Conservation (phyloP, 2,329 filamentous ascomycete genomes). For the Arthrocladium fulminans region DNA sequence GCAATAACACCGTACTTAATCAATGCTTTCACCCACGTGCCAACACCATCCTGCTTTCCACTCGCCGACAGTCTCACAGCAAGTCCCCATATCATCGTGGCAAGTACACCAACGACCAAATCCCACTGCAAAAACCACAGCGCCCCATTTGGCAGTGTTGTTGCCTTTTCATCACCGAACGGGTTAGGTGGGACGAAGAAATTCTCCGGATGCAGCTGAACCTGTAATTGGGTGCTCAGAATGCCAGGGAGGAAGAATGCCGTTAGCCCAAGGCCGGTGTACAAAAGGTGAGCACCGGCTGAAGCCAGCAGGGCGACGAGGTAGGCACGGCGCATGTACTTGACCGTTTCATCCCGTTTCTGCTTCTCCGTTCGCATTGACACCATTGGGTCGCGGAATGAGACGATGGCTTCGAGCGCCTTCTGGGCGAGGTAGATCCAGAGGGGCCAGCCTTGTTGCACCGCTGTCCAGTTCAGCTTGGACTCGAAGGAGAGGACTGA, state of each 20-base stretch:
- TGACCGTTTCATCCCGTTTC: slow-evolving; percentile 24
- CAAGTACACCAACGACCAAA: slow-evolving; percentile 34
- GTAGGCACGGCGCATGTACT: slow-evolving; percentile 33
- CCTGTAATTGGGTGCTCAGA: slow-evolving; percentile 27
- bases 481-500: slow-evolving; percentile 30
- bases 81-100: slow-evolving; percentile 39
- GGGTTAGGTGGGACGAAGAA: slow-evolving; percentile 34
- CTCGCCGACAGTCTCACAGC: slow-evolving; percentile 29
- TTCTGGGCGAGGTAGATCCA: slow-evolving; percentile 36
- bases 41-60: slow-evolving; percentile 22
- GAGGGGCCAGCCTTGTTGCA: slow-evolving; percentile 45
- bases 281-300: slow-evolving; percentile 33
- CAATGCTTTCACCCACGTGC: slow-evolving; percentile 24
- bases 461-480: slow-evolving; percentile 41
- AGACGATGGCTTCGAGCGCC: slow-evolving; percentile 23
- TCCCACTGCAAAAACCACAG: slow-evolving; percentile 44
- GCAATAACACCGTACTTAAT: slow-evolving; percentile 31
- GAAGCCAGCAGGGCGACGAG: slow-evolving; percentile 34
- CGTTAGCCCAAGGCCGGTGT: slow-evolving; percentile 33
- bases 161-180: slow-evolving; percentile 23
- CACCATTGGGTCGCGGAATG: slow-evolving; percentile 23
- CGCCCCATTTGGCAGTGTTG: slow-evolving; percentile 33
- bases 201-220: slow-evolving; percentile 30
- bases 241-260: slow-evolving; percentile 30
- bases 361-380: slow-evolving; percentile 15